Conservation (phyloP, 768 basidiomycete species). For the Calocybe indica region DNA sequence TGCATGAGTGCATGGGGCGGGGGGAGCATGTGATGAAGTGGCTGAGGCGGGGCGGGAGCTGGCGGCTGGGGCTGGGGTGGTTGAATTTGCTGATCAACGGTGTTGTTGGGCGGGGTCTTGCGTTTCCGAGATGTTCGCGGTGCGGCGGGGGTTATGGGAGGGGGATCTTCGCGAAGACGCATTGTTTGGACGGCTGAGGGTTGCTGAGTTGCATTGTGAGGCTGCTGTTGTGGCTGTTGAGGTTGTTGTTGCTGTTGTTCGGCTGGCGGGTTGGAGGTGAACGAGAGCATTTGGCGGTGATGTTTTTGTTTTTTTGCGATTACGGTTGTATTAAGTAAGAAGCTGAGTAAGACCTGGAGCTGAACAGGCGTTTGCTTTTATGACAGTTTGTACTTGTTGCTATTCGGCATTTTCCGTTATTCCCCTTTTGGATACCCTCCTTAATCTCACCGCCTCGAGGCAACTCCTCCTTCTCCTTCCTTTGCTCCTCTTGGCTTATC, state of each 20-base stretch:
- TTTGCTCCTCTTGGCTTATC: constrained; percentile 6
- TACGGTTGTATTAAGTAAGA: constrained; percentile 41
- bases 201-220: constrained; percentile 9
- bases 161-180: constrained; percentile 60
- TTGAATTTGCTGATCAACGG: constrained; percentile 18
- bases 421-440: constrained; percentile 3
- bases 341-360: constrained; percentile 32
- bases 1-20: constrained; percentile 31
- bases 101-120: constrained; percentile 52
- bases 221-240: not conserved
- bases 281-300: constrained; percentile 30
- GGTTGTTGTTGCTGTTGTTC: constrained; percentile 13
- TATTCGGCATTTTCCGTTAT: not conserved
- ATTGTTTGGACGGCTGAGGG: constrained; percentile 26
- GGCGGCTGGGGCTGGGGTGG: constrained; percentile 11
- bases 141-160: constrained; percentile 34
- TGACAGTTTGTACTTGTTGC: not conserved
- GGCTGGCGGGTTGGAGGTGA: constrained; percentile 10
- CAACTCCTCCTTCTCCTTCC: constrained; percentile 4
- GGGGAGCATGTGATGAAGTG: constrained; percentile 22
- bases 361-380: too few relatives aligned
- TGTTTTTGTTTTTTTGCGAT: constrained; percentile 15
- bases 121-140: constrained; percentile 53
- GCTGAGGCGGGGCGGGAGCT: constrained; percentile 17
- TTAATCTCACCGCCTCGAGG: constrained; percentile 5